These are phyloP conservation scores for Marchantia polymorpha DNA, from an alignment of 225 moss, liverwort and hornwort species.

Conservation along the genomic window DNA sequence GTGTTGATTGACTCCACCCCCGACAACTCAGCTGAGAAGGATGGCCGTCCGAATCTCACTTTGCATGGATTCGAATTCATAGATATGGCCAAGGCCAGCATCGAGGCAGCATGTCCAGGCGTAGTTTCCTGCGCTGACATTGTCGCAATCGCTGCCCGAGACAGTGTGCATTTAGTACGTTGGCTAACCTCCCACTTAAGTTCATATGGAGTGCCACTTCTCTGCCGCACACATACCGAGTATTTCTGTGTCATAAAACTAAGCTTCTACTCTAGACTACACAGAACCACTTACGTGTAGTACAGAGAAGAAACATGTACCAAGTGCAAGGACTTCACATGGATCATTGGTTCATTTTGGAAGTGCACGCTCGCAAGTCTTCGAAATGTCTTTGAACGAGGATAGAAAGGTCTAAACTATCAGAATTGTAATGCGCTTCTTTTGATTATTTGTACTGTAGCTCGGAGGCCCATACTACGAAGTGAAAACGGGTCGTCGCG, in stretches of 20 bases:
- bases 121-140: constrained; percentile 22
- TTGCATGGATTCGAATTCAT: constrained; percentile 13
- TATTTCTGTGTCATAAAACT: too few species aligned
- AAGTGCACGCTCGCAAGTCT: too few species aligned
- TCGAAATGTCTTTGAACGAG: too few species aligned
- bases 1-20: constrained; percentile 18
- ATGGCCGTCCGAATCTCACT: not conserved
- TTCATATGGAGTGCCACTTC: not conserved
- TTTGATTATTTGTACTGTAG: not conserved
- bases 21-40: constrained; percentile 11
- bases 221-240: too few species aligned
- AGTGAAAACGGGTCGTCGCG: constrained; percentile 29
- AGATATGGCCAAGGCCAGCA: constrained; percentile 11
- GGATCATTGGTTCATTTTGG: not conserved
- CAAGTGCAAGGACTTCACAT: not conserved
- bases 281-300: too few species aligned
- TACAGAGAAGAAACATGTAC: too few species aligned
- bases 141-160: constrained; percentile 20
- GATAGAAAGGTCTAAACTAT: too few species aligned
- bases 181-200: not conserved
- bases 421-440: too few species aligned
- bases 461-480: constrained; percentile 26
- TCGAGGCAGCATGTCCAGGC: constrained; percentile 14
- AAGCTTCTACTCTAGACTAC: too few species aligned
- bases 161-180: constrained; percentile 6